Evolutionary conservation across 306 rosid species (phyloP).

Genomic region (Argentina anserina): DNA sequence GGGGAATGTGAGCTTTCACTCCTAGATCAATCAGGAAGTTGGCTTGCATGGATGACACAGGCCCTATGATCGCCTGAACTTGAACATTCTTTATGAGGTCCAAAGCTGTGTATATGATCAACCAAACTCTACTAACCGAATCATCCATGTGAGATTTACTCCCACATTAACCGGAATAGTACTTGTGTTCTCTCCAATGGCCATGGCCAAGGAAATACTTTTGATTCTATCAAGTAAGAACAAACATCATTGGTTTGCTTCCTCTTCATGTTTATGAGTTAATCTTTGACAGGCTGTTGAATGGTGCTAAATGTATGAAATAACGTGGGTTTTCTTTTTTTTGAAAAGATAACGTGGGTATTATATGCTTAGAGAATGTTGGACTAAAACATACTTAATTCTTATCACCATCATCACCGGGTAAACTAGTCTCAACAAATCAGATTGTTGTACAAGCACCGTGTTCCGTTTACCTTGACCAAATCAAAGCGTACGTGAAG

Average conservation of each 20-base stretch:
- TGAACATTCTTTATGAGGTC: slow-evolving; percentile 43
- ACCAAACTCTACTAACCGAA: not conserved
- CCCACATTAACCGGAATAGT: not conserved
- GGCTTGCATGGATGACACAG: slow-evolving; percentile 24
- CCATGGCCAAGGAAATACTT: not conserved
- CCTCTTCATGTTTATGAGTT: not conserved
- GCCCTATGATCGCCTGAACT: slow-evolving; percentile 46
- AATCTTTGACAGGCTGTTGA: not conserved
- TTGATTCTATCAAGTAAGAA: not conserved
- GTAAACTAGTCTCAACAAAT: not conserved
- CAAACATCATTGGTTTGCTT: not conserved
- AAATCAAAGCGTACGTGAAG: not conserved
- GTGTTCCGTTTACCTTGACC: not conserved
- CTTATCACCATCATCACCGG: not conserved
- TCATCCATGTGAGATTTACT: not conserved
- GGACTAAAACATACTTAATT: not conserved
- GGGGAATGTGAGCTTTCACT: slow-evolving; percentile 32
- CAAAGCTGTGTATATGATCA: slow-evolving; percentile 26
- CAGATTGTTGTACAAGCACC: not conserved
- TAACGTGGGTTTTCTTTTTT: too few species aligned
- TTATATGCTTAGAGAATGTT: not conserved
- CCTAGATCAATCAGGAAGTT: slow-evolving; percentile 24
- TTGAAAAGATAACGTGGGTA: too few species aligned
- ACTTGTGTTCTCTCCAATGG: not conserved
- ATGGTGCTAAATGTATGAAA: not conserved